Evolutionary conservation across 1,284 basidiomycete genomes (phyloP).

Genomic region (Puccinia horiana): DNA sequence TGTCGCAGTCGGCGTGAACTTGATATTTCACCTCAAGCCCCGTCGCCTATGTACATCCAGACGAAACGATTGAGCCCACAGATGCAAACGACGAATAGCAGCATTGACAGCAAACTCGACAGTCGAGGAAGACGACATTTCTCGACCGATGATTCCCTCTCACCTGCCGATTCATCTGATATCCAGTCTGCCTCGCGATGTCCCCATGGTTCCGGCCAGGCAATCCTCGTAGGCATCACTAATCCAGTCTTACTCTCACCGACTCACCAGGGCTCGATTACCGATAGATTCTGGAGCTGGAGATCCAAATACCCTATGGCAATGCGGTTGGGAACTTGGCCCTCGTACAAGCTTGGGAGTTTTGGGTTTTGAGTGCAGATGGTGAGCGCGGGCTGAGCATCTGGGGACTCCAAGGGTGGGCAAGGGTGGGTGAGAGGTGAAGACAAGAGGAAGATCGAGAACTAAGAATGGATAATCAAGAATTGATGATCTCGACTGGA

Average conservation of each 20-base stretch:
- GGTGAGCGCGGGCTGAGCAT: conserved; percentile 78
- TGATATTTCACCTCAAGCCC: conserved; percentile 9
- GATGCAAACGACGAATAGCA: conserved; percentile 64
- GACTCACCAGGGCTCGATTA: conserved; percentile 65
- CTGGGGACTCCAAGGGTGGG: conserved; percentile 75
- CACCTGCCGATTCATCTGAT: conserved; percentile 69
- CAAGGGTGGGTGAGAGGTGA: conserved; percentile 26
- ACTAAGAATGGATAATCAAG: conserved; percentile 47
- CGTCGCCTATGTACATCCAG: conserved; percentile 58
- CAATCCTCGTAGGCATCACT: conserved; percentile 76
- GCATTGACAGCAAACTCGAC: conserved; percentile 55
- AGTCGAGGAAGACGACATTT: conserved; percentile 65
- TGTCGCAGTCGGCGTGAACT: conserved; percentile 58
- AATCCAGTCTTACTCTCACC: conserved; percentile 83
- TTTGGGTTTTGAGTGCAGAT: conserved; percentile 86
- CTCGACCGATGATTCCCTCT: conserved; percentile 77
- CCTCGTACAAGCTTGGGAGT: conserved; percentile 90
- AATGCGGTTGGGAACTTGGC: conserved; percentile 87
- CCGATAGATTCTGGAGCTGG: conserved; percentile 76
- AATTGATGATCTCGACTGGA: too few species aligned
- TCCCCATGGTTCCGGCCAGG: conserved; percentile 64
- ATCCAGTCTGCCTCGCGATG: conserved; percentile 69
- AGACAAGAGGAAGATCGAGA: conserved; percentile 47
- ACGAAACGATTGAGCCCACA: conserved; percentile 52
- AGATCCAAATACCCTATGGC: conserved; percentile 72